Evolutionary conservation across 2,329 filamentous ascomycete species (phyloP), one percentile per base, ranked within the genome.

Genomic region (Thielaviopsis musarum): DNA sequence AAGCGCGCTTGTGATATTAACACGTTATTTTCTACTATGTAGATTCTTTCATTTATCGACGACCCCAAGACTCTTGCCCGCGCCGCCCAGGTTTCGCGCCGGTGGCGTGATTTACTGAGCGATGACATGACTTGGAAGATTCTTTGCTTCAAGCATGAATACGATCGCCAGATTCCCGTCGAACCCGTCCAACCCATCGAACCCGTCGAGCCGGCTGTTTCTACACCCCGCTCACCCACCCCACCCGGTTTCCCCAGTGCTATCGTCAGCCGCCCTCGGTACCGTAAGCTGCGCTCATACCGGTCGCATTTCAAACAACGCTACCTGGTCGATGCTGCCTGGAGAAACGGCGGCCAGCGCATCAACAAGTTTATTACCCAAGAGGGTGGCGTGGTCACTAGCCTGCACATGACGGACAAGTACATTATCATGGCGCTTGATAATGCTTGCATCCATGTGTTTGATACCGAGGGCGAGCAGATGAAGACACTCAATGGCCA

Each of bases 61-160:
- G 93, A 98, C 68, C 91, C 93, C 1, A 93, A 91, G 69, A 94
- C 94, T 2, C 78, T 98, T 54, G 91, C 91, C 48, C 81, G 93
- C 69, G 88, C 93, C 57, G 95, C 91, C 5, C 91, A 97, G 70
- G 93, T 98, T n/a, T 98, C 93, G 58, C 84, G 84, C 64, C 81
- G 91, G 69, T 98, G 93, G 93, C 82, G 88, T 63, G 91, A 96
- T 70, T 78, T 98, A 7, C 78, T 98, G 56, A 91, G 87, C 68
- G 93, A 98, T 70, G 93, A 98, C 70, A 91, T 96, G 73, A 95
- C 93, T 0, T 98, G 93, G 93, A 96, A 95, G 74, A 89, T 93
- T 63, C 78, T 98, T 21, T 97, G 91, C 69, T 89, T 94, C 64
- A 96, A 95, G 72, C 91, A 95, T 70, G 90, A 93, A 63, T 98